Conservation (phyloP, 2,329 filamentous ascomycete species). For the Dactylonectria macrodidyma region DNA sequence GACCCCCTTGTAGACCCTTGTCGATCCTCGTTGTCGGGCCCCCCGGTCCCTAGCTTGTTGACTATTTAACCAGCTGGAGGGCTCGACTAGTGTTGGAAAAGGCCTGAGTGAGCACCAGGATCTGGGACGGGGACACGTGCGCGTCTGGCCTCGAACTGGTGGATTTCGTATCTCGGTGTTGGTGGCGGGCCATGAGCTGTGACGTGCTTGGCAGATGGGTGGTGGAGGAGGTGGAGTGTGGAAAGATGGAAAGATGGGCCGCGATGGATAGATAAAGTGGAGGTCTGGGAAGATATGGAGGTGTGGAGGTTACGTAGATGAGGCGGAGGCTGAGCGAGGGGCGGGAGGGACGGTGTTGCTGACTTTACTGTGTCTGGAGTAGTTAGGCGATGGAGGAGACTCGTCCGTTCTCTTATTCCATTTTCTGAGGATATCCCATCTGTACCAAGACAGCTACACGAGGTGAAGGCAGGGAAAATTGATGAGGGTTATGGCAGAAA, state of each 20-base stretch:
- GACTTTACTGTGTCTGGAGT: background rate
- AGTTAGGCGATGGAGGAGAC: constrained; percentile 8
- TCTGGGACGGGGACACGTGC: constrained; percentile 44
- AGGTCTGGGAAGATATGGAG: constrained; percentile 16
- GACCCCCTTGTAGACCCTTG: constrained; percentile 23
- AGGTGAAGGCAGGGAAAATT: background rate
- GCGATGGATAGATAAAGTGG: constrained; percentile 2
- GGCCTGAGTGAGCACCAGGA: constrained; percentile 24
- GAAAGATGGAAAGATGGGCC: background rate
- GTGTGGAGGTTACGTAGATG: constrained; percentile 7
- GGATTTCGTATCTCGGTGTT: constrained; percentile 30
- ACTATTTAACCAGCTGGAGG: constrained; percentile 19
- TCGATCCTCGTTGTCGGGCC: constrained; percentile 20
- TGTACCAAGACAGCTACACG: background rate
- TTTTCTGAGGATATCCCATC: background rate
- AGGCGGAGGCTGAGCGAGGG: constrained; percentile 30
- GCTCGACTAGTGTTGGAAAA: constrained; percentile 12
- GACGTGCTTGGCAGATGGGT: constrained; percentile 17
- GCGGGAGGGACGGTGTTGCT: constrained; percentile 12
- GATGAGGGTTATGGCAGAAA: background rate
- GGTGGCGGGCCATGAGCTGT: constrained; percentile 24
- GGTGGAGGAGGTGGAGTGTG: constrained; percentile 28
- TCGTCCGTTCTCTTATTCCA: background rate
- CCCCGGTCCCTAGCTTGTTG: constrained; percentile 20
- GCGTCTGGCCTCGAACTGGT: constrained; percentile 40